Base-by-base conservation (phyloP, 2,329 filamentous ascomycete genomes). In the Fusarium marasasianum region DNA sequence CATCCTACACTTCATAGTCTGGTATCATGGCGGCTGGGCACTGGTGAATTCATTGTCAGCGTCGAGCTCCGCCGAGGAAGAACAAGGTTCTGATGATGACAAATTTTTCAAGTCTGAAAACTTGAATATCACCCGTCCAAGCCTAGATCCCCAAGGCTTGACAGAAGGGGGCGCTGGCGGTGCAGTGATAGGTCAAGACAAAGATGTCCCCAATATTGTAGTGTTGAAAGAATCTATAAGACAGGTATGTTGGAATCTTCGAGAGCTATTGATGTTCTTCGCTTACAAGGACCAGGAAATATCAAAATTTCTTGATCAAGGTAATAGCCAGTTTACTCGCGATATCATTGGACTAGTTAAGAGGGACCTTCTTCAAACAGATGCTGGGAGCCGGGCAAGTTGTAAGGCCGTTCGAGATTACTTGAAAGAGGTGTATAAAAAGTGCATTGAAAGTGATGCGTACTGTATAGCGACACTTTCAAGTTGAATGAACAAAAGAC, bases 81-180 rank as follows among this genome's bases (percentile, higher is more conserved):
- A 35, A 17, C 14, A 37, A 37, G 35, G 8, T 37, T 37, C 35
- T 17, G 35, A 20, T 24, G 48, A 51, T 24, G 17, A 51, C 8
- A 51, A 24, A 8, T 35, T 37, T 18, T 51, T 26, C 31, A 51
- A 37, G 31, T 10, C 8, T 3, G 2, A 4, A 3, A 26, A 35
- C 31, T 24, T 18, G 12, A 24, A 35, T 33, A 11, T 29, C 11
- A 18, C 48, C 7, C 11, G 14, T 3, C 15, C 5, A 33, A 13
- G 4, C 9, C 24, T 29, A 20, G 24, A 10, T 29, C 12, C 18
- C 6, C 18, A 15, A 5, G 13, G 6, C 4, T 22, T 11, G 13
- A 7, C 0, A 20, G 24, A 29, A 47, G 8, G 12, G 9, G 3
- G 0, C 8, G 0, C 18, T 29, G 26, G 17, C 4, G 8, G 26